Evolutionary conservation across 2,329 filamentous ascomycete genomes (phyloP).

Genomic region (Fusarium pseudograminearum): DNA sequence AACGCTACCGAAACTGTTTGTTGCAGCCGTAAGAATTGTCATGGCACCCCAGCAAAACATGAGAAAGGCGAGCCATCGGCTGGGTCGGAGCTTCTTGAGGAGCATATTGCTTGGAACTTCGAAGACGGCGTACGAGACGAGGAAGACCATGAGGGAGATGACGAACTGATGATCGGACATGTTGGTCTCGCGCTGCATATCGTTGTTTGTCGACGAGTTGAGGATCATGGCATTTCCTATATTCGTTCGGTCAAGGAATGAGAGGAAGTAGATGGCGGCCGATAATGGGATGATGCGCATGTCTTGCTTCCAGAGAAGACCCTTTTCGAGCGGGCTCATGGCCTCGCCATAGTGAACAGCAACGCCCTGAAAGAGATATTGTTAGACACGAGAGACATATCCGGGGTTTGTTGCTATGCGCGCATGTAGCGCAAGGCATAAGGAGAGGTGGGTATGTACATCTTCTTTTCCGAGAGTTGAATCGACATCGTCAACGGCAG

Average conservation of each 20-base stretch:
- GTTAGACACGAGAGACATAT: conserved; percentile 26
- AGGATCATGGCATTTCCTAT: conserved; percentile 77
- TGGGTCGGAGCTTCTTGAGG: conserved; percentile 73
- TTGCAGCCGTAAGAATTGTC: conserved; percentile 74
- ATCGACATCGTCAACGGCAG: conserved; percentile 46
- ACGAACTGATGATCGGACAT: conserved; percentile 74
- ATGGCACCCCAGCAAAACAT: conserved; percentile 76
- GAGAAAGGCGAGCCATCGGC: conserved; percentile 74
- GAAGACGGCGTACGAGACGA: conserved; percentile 70
- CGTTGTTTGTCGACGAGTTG: conserved; percentile 69
- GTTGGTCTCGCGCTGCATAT: conserved; percentile 70
- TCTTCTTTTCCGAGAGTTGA: conserved; percentile 45
- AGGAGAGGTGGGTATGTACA: conserved; percentile 24
- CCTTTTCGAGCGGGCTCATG: conserved; percentile 51
- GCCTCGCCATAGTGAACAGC: conserved; percentile 36
- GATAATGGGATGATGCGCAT: conserved; percentile 71
- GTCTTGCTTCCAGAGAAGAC: conserved; percentile 70
- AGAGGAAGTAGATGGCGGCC: conserved; percentile 74
- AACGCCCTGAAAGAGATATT: conserved; percentile 25
- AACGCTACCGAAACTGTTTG: conserved; percentile 71
- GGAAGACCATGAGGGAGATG: conserved; percentile 69
- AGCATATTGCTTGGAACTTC: conserved; percentile 75
- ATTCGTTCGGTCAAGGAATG: conserved; percentile 76
- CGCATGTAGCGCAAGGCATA: conserved; percentile 3
- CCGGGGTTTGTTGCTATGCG: neutral